phyloP scores from a whole-genome alignment of 1,139 yeast species.

The Cylindricascospora bacillispora region DNA sequence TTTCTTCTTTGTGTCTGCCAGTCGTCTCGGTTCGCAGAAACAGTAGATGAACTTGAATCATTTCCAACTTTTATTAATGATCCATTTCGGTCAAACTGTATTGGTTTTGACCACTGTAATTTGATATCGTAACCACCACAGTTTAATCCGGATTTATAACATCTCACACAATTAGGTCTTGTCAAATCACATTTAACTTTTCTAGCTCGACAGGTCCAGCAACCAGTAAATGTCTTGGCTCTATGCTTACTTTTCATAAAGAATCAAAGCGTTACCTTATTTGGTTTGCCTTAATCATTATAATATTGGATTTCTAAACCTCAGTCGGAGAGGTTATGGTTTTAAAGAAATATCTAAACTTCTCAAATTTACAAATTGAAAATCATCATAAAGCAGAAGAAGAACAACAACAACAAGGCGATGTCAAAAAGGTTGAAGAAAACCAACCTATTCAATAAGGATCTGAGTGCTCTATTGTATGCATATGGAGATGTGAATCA shows the following conservation, averaged over 20 bases:
- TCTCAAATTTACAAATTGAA: too few relatives aligned
- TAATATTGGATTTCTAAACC: too few relatives aligned
- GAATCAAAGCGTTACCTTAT: too few relatives aligned
- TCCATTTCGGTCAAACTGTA: constrained; percentile 34
- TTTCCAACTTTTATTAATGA: constrained; percentile 15
- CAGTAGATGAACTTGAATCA: constrained; percentile 1
- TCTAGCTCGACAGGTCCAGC: constrained; percentile 50
- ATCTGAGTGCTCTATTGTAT: constrained; percentile 61
- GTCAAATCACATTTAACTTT: constrained; percentile 49
- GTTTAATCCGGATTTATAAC: constrained; percentile 41
- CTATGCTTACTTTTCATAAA: too few relatives aligned
- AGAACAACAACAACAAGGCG: background rate
- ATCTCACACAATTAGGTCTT: constrained; percentile 40
- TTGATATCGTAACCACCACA: constrained; percentile 82
- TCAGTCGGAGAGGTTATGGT: too few relatives aligned
- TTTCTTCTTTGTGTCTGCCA: constrained; percentile 41
- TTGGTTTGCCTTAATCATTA: too few relatives aligned
- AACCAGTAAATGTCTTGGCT: constrained; percentile 42
- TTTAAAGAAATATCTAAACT: too few relatives aligned
- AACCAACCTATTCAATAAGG: constrained; percentile 43
- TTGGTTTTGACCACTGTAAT: constrained; percentile 60
- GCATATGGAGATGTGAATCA: constrained; percentile 80
- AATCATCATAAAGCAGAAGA: too few relatives aligned
- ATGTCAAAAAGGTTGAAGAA: constrained; percentile 19
- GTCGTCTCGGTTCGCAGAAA: constrained; percentile 14